phyloP scores from a whole-genome alignment of 352 stramenopile species.

The Globisporangium ultimum region DNA sequence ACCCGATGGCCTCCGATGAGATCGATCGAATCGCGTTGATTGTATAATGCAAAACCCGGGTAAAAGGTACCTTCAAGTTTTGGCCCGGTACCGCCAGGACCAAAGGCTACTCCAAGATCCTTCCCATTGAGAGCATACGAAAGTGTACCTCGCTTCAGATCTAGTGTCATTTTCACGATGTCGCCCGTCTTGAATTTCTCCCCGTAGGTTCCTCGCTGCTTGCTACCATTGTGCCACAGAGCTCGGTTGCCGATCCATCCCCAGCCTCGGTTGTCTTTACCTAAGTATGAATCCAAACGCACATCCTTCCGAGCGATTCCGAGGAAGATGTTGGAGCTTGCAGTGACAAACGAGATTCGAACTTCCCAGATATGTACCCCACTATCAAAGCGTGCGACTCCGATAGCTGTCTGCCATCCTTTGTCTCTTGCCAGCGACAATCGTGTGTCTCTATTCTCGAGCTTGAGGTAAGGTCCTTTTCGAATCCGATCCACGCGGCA shows the following conservation, averaged over 20 bases:
- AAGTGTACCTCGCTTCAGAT: constrained; percentile 78
- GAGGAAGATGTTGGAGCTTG: constrained; percentile 90
- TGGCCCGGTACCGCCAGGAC: constrained; percentile 74
- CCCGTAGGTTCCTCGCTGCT: constrained; percentile 87
- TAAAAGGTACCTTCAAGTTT: constrained; percentile 88
- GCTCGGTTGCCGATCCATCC: constrained; percentile 90
- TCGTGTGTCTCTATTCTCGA: constrained; percentile 83
- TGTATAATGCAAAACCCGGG: constrained; percentile 84
- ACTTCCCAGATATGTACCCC: constrained; percentile 89
- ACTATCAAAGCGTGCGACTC: constrained; percentile 82
- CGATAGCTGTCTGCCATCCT: constrained; percentile 86
- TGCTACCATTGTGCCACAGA: constrained; percentile 89
- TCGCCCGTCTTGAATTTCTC: constrained; percentile 90
- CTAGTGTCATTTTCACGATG: constrained; percentile 77
- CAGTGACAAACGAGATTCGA: constrained; percentile 80
- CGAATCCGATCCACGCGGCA: constrained; percentile 81
- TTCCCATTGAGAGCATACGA: constrained; percentile 89
- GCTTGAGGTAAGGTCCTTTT: constrained; percentile 86
- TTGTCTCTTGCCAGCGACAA: constrained; percentile 85
- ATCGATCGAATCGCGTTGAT: constrained; percentile 85
- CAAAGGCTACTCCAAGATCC: constrained; percentile 86
- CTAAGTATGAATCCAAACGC: constrained; percentile 85
- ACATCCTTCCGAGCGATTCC: constrained; percentile 83
- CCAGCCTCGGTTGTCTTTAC: constrained; percentile 91
- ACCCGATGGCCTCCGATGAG: constrained; percentile 81